Evolutionary conservation across 2,329 filamentous ascomycete genomes (phyloP).

Genomic region (Talaromyces islandicus): DNA sequence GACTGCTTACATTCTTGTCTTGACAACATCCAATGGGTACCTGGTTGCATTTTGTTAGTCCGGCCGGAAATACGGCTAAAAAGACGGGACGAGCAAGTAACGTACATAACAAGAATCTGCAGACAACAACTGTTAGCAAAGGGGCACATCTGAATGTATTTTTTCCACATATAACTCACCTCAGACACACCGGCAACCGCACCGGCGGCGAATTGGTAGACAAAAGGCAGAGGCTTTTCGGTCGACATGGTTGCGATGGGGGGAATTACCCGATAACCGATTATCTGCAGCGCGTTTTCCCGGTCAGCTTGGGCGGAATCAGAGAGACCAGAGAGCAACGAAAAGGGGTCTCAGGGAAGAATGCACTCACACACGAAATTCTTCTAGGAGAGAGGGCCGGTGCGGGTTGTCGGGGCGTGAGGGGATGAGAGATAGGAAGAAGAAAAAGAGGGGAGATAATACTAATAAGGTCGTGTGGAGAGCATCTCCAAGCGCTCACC

Average conservation of each 20-base stretch:
- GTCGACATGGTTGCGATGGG: constrained; percentile 50
- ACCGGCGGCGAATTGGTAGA: constrained; percentile 93
- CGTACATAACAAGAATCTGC: constrained; percentile 25
- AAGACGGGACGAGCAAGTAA: constrained; percentile 1
- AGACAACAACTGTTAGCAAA: constrained; percentile 8
- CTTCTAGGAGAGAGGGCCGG: background rate
- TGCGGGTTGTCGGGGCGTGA: background rate
- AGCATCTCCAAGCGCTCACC: constrained; percentile 1
- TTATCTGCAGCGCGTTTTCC: background rate
- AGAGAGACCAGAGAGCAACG: background rate
- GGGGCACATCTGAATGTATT: constrained; percentile 3
- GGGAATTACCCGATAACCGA: constrained; percentile 1
- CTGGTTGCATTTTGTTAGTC: constrained; percentile 41
- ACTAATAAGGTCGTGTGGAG: background rate
- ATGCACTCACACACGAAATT: background rate
- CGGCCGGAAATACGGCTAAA: background rate
- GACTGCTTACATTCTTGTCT: constrained; percentile 79
- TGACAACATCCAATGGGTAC: constrained; percentile 98
- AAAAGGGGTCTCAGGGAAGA: background rate
- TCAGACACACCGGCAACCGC: constrained; percentile 97
- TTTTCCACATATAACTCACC: constrained; percentile 46
- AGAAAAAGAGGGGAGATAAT: constrained; percentile 1
- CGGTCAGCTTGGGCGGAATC: background rate
- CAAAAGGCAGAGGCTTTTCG: constrained; percentile 75
- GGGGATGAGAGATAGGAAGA: background rate